A percentile compares a stretch with the other conserved stretches of the same genome.
Conservation (phyloP, 805 yeast genomes). For the Helenozyma rhizophorensis region DNA sequence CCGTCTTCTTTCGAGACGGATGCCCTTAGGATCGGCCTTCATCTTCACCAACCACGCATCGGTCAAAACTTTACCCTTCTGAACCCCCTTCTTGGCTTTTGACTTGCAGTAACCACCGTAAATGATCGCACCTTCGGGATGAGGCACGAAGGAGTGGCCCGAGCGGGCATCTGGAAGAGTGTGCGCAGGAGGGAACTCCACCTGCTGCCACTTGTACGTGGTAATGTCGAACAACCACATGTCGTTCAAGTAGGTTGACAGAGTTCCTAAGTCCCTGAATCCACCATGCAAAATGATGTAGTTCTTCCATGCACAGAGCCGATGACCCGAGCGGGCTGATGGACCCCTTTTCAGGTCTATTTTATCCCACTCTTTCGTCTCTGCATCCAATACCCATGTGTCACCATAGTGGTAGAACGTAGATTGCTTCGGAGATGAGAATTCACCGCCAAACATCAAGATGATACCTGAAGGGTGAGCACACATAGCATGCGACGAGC, state of each 20-base stretch:
- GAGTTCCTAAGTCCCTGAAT: constrained; percentile 81
- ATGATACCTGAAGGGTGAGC: constrained; percentile 88
- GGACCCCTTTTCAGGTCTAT: constrained; percentile 75
- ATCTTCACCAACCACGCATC: constrained; percentile 87
- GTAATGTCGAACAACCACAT: constrained; percentile 91
- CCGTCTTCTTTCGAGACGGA: constrained; percentile 85
- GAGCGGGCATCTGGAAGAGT: constrained; percentile 86
- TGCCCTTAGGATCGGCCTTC: constrained; percentile 73
- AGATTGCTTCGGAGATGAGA: constrained; percentile 91
- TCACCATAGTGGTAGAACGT: constrained; percentile 96
- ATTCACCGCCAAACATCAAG: constrained; percentile 92
- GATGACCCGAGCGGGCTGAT: constrained; percentile 84
- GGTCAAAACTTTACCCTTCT: constrained; percentile 82
- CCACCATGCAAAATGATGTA: constrained; percentile 86
- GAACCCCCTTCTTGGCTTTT: constrained; percentile 82
- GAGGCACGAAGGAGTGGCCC: constrained; percentile 84
- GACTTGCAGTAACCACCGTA: constrained; percentile 96
- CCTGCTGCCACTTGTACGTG: constrained; percentile 85
- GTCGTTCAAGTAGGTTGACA: constrained; percentile 80
- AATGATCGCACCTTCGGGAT: constrained; percentile 74
- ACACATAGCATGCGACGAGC: constrained; percentile 92
- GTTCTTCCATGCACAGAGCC: constrained; percentile 90
- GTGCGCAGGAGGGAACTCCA: constrained; percentile 79
- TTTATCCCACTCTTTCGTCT: constrained; percentile 85
- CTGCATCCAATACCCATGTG: constrained; percentile 88